phyloP scores from a whole-genome alignment of 768 basidiomycete genomes.

The Boletus sensibilis region DNA sequence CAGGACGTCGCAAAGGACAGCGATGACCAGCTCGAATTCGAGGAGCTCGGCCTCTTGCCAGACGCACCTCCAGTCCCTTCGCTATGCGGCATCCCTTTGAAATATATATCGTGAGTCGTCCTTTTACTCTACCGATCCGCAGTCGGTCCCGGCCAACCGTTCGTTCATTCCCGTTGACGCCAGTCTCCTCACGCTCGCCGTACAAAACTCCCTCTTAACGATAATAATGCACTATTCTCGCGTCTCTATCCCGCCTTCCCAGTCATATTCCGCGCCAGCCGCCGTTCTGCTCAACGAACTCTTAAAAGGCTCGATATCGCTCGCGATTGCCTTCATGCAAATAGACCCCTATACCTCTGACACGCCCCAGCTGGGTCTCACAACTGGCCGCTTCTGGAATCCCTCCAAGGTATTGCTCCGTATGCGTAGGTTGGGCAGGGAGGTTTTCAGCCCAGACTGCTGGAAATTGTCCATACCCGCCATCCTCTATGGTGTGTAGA shows the following conservation, averaged over 20 bases:
- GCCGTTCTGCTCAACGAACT: slow-evolving; percentile 95
- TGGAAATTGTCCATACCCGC: slow-evolving; percentile 98
- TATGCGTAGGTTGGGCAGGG: slow-evolving; percentile 55
- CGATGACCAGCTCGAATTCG: slow-evolving; percentile 43
- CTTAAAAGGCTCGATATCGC: slow-evolving; percentile 86
- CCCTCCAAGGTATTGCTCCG: slow-evolving; percentile 41
- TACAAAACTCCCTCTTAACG: slow-evolving; percentile 88
- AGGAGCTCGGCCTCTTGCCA: slow-evolving; percentile 44
- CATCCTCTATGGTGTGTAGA: slow-evolving; percentile 73
- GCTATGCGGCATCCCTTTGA: slow-evolving; percentile 69
- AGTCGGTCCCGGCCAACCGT: slow-evolving; percentile 2
- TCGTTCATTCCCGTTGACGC: background rate
- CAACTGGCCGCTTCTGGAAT: slow-evolving; percentile 37
- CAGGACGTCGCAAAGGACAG: slow-evolving; percentile 29
- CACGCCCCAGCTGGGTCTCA: slow-evolving; percentile 31
- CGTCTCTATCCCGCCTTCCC: slow-evolving; percentile 70
- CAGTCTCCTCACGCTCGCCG: slow-evolving; percentile 80
- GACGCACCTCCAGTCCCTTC: slow-evolving; percentile 45
- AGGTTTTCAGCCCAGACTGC: slow-evolving; percentile 87
- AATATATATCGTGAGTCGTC: slow-evolving; percentile 72
- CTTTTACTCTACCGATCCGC: slow-evolving; percentile 1
- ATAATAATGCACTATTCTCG: slow-evolving; percentile 98
- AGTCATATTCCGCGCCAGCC: slow-evolving; percentile 87
- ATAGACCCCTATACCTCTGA: slow-evolving; percentile 42
- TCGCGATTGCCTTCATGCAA: slow-evolving; percentile 76